A percentile compares a stretch with the other conserved stretches of the same genome.
These are phyloP conservation scores for Globisporangium polare DNA, from an alignment of 352 stramenopile species.

Conservation along the genomic window DNA sequence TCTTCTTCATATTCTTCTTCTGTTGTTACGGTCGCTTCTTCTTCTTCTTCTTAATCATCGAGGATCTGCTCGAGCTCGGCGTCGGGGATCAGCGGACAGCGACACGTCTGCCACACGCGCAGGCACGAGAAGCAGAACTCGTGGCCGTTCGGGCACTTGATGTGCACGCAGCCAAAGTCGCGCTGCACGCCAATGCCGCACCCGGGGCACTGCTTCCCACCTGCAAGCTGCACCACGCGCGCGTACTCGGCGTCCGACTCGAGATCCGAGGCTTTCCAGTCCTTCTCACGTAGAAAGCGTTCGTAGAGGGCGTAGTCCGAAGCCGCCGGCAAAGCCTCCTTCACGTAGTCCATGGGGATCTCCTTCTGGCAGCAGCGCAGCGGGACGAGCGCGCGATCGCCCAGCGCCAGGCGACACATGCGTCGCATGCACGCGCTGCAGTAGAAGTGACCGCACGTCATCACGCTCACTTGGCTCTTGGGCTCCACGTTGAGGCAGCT, in stretches of 20 bases:
- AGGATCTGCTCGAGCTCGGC: conserved; percentile 48
- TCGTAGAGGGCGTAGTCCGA: conserved; percentile 47
- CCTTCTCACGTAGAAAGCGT: conserved; percentile 38
- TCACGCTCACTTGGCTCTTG: conserved; percentile 22
- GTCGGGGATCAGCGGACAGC: conserved; percentile 57
- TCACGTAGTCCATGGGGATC: conserved; percentile 57
- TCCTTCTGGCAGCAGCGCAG: conserved; percentile 73
- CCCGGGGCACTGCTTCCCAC: conserved; percentile 69
- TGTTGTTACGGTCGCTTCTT: neutral
- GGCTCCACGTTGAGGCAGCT: conserved; percentile 31
- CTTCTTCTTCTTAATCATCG: conserved; percentile 27
- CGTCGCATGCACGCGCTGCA: conserved; percentile 48
- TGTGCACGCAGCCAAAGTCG: conserved; percentile 76
- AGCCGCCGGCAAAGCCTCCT: conserved; percentile 21
- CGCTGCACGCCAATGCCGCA: conserved; percentile 71
- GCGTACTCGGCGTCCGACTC: conserved; percentile 63
- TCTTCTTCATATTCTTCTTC: neutral
- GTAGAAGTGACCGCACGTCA: conserved; percentile 60
- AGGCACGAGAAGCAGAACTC: conserved; percentile 80
- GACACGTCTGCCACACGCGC: conserved; percentile 40
- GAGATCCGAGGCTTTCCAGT: conserved; percentile 57
- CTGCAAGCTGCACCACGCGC: conserved; percentile 28
- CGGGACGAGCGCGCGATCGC: conserved; percentile 54
- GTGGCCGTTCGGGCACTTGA: conserved; percentile 66
- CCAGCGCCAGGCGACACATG: conserved; percentile 57